Conservation (phyloP, 2,329 filamentous ascomycete species). For the Sarocladiaceae sp. region DNA sequence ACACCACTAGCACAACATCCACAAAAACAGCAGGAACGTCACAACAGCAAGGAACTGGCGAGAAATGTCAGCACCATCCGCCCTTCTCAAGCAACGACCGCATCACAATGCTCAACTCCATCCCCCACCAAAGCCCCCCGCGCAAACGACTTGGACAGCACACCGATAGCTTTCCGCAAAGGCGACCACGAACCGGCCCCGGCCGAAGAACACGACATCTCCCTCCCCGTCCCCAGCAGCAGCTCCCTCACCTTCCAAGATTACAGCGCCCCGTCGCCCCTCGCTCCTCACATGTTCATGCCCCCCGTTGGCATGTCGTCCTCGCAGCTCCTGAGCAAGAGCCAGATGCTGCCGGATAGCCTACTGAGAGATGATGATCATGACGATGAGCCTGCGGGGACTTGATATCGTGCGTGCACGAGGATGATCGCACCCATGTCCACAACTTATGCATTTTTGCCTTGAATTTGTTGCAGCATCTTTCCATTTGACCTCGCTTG, state of each 20-base stretch:
- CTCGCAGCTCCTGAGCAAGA: constrained; percentile 44
- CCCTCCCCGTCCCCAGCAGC: constrained; percentile 9
- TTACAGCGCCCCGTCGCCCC: constrained; percentile 17
- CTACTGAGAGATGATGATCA: constrained; percentile 29
- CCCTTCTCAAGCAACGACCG: constrained; percentile 31
- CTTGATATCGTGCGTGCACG: not conserved
- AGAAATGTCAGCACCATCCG: constrained; percentile 13
- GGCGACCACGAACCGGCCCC: constrained; percentile 15
- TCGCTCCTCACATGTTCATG: constrained; percentile 13
- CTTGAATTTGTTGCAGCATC: too few species aligned
- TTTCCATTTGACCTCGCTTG: too few species aligned
- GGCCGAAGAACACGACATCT: not conserved
- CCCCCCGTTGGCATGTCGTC: constrained; percentile 11
- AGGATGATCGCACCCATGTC: too few species aligned
- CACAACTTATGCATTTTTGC: too few species aligned
- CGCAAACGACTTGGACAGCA: constrained; percentile 30
- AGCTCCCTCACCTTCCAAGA: constrained; percentile 18
- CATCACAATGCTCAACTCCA: constrained; percentile 27
- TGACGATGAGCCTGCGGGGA: constrained; percentile 8
- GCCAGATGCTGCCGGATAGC: constrained; percentile 47
- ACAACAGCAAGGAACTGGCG: not conserved
- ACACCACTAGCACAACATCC: not conserved
- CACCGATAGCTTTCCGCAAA: constrained; percentile 20
- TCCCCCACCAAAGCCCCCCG: constrained; percentile 23
- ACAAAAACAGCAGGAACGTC: constrained; percentile 7